Percentiles rank a stretch among this genome's conserved stretches.
These are phyloP conservation scores for Tetrapisispora fleetii DNA, from an alignment of 805 yeast genomes.

Conservation along the genomic window DNA sequence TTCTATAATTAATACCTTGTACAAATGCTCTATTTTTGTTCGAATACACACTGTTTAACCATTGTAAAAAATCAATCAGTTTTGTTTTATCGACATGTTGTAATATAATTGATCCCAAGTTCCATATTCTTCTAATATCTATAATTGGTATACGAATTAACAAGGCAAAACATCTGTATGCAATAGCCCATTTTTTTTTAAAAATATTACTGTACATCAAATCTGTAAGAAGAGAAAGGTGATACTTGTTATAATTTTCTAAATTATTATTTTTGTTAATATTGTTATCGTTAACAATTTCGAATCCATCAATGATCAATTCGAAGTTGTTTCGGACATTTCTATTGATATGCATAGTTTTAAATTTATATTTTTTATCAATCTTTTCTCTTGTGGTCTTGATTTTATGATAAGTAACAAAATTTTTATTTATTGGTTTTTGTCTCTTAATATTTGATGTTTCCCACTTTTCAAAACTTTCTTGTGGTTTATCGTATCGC, in stretches of 20 bases:
- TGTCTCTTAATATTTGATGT: conserved; percentile 8
- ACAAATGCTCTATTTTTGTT: conserved; percentile 13
- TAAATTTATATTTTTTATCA: conserved; percentile 10
- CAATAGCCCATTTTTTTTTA: conserved; percentile 43
- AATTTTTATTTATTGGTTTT: conserved; percentile 12
- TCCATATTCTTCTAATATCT: conserved; percentile 54
- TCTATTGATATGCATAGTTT: conserved; percentile 11
- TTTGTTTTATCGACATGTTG: conserved; percentile 10
- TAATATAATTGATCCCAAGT: conserved; percentile 50
- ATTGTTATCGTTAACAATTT: conserved; percentile 7
- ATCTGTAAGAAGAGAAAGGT: conserved; percentile 27
- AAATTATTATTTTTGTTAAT: not conserved
- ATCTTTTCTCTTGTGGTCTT: conserved; percentile 6
- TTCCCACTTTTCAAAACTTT: conserved; percentile 25
- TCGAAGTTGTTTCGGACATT: conserved; percentile 8
- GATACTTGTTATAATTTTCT: conserved; percentile 13
- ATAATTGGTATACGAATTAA: conserved; percentile 39
- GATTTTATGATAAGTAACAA: conserved; percentile 13
- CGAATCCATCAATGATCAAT: conserved; percentile 16
- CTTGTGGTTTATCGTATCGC: conserved; percentile 25
- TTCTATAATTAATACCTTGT: conserved; percentile 17
- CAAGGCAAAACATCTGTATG: conserved; percentile 43
- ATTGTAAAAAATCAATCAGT: conserved; percentile 18
- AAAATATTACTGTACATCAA: conserved; percentile 42
- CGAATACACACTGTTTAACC: conserved; percentile 23